Conservation (phyloP, 2,329 filamentous ascomycete genomes). For the Nectriaceae sp. region DNA sequence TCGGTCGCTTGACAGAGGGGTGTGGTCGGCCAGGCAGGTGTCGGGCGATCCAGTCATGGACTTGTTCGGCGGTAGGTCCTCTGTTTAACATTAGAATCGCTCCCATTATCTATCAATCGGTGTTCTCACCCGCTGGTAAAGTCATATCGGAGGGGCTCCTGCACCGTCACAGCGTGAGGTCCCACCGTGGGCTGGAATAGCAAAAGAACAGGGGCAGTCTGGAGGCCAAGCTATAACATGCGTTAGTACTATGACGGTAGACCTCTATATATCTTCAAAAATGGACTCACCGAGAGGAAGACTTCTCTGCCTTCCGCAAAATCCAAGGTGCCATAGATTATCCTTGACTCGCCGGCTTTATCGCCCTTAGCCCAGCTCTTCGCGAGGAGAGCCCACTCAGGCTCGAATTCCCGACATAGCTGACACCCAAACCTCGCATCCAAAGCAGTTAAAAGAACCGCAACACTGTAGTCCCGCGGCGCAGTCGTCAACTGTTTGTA, state of each 20-base stretch:
- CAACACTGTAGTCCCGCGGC: constrained; percentile 82
- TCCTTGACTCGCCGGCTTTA: constrained; percentile 68
- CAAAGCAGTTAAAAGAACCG: constrained; percentile 83
- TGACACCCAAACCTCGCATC: constrained; percentile 82
- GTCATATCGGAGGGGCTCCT: constrained; percentile 77
- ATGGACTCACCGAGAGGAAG: constrained; percentile 75
- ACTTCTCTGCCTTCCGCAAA: constrained; percentile 81
- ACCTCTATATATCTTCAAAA: background rate
- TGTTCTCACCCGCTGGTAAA: constrained; percentile 81
- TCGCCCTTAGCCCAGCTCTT: constrained; percentile 88
- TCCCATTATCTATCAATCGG: no score
- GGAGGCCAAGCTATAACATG: constrained; percentile 72
- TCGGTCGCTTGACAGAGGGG: constrained; percentile 76
- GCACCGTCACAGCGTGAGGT: constrained; percentile 70
- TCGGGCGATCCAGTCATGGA: constrained; percentile 77
- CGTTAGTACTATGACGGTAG: constrained; percentile 2
- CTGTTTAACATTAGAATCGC: constrained; percentile 43
- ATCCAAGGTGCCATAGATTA: constrained; percentile 84
- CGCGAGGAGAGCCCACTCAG: constrained; percentile 86
- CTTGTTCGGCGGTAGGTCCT: constrained; percentile 71
- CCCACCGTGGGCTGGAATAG: constrained; percentile 85
- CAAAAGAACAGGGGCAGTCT: constrained; percentile 90
- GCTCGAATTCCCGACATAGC: constrained; percentile 87
- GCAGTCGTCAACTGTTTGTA: constrained; percentile 76
- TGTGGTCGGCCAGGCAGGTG: constrained; percentile 78